Percentiles rank a stretch among this genome's conserved stretches.
Conservation (phyloP, 1,139 yeast genomes). For the Geotrichum carabidarum region DNA sequence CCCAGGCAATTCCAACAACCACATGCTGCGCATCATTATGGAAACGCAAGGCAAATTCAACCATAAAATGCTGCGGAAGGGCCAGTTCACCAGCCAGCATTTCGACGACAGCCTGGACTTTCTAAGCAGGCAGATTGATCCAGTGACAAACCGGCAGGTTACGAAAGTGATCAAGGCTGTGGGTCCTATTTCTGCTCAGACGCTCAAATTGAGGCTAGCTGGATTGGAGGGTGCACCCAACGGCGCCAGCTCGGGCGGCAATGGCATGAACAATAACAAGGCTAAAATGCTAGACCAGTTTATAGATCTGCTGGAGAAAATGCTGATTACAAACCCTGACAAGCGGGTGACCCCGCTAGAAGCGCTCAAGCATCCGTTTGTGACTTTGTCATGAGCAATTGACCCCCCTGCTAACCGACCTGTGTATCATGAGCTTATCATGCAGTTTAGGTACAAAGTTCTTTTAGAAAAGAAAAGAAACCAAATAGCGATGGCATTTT, state of each 20-base stretch:
- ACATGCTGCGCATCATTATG: conserved; percentile 37
- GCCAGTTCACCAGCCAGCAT: conserved; percentile 30
- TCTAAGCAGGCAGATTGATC: conserved; percentile 29
- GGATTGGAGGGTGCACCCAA: conserved; percentile 18
- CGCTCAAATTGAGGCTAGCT: conserved; percentile 23
- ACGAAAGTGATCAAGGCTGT: conserved; percentile 23
- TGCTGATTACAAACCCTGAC: conserved; percentile 72
- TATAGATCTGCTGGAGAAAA: conserved; percentile 57
- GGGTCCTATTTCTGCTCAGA: conserved; percentile 23
- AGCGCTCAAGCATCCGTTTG: conserved; percentile 64
- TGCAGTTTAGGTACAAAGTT: not conserved
- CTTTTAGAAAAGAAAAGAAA: not conserved
- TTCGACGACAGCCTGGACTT: conserved; percentile 35
- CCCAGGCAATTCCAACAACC: conserved; percentile 55
- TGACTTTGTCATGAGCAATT: not conserved
- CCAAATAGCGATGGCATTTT: not conserved
- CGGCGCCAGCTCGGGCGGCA: conserved; percentile 5
- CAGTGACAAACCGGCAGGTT: conserved; percentile 28
- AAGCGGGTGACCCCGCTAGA: conserved; percentile 65
- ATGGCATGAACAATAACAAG: conserved; percentile 2
- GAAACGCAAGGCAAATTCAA: conserved; percentile 34
- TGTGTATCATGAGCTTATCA: too few species aligned
- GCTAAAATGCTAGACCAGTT: conserved; percentile 24
- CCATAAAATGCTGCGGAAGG: conserved; percentile 34
- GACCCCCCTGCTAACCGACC: not conserved